Conservation (phyloP, 768 basidiomycete genomes). For the Fomitopsis serialis region DNA sequence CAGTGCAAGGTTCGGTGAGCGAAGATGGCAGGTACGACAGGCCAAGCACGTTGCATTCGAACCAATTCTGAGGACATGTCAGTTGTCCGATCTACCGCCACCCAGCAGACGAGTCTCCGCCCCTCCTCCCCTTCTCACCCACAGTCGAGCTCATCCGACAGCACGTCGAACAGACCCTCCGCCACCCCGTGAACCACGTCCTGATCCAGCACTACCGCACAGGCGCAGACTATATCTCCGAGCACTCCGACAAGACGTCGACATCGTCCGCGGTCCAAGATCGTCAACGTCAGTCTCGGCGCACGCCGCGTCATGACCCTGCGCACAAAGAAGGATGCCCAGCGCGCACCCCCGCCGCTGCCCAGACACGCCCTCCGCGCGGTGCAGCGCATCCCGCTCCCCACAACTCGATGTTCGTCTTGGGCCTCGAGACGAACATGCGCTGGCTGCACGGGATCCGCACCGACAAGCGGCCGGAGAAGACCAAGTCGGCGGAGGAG, state of each 20-base stretch:
- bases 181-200: slow-evolving; percentile 76
- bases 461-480: slow-evolving; percentile 62
- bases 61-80: slow-evolving; percentile 1
- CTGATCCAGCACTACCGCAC: slow-evolving; percentile 78
- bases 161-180: slow-evolving; percentile 50
- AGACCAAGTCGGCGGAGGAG: slow-evolving; percentile 51
- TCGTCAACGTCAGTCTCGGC: slow-evolving; percentile 79
- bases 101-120: slow-evolving; percentile 75
- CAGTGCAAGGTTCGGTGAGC: slow-evolving; percentile 52
- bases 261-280: slow-evolving; percentile 66
- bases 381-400: slow-evolving; percentile 62
- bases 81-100: slow-evolving; percentile 81
- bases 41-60: slow-evolving; percentile 10
- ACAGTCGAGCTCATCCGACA: slow-evolving; percentile 62
- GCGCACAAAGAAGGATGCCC: slow-evolving; percentile 52
- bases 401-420: slow-evolving; percentile 82
- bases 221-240: slow-evolving; percentile 79
- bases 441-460: slow-evolving; percentile 76
- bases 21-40: slow-evolving; percentile 42
- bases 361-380: slow-evolving; percentile 10
- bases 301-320: slow-evolving; percentile 75
- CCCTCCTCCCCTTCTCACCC: slow-evolving; percentile 58
- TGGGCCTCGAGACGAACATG: slow-evolving; percentile 68
- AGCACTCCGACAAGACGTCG: slow-evolving; percentile 86
- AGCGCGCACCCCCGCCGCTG: background rate